Evolutionary conservation across 768 basidiomycete genomes (phyloP), one percentile per base, ranked within the genome.

Genomic region (Lentinula detonsa): DNA sequence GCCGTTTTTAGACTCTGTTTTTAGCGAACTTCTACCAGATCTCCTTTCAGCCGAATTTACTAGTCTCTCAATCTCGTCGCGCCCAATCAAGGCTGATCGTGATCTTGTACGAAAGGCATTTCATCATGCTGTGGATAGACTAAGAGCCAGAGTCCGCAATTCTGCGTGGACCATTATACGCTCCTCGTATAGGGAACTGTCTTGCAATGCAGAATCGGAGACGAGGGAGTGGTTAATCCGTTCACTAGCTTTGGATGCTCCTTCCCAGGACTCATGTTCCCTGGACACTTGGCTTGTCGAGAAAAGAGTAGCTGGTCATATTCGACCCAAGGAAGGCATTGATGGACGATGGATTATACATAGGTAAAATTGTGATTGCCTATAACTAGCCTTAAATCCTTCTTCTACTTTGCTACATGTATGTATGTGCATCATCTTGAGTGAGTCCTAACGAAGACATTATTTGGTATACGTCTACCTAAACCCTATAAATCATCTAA

Each of bases 111-210:
- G 68, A n/a, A 71, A 72, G 51, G 83, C 87, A 8, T 56, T 88
- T 4, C 70, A 67, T 33, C 66, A 65, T 15, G 74, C 85, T 1
- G 67, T 86, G 9, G 76, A 80, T 21, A 71, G 71, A 4, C 67
- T 90, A 39, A 79, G 84, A 15, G 67, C 61, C 2, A 85, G 82
- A 69, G 77, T 77, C 5, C 77, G 85, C 35, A 75, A 76, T 18
- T 80, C 74, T n/a, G 72, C 83, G 2, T 91, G 89, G 89, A 67
- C 53, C 0, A 71, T 88, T 15, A 65, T 91, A 48, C 82, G 87
- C 34, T 74, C 79, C 21, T 82, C 83, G 0, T 90, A 91, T 69
- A 77, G 86, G 49, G 89, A 90, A 66, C 59, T 90, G 16, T 72
- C 74, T 34, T 80, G 76, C 62, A 73, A 74, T 62, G 69, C 73